Evolutionary conservation across 106 monocot genomes (phyloP), one percentile per base, ranked within the genome.

Genomic region (Gastrodia elata): DNA sequence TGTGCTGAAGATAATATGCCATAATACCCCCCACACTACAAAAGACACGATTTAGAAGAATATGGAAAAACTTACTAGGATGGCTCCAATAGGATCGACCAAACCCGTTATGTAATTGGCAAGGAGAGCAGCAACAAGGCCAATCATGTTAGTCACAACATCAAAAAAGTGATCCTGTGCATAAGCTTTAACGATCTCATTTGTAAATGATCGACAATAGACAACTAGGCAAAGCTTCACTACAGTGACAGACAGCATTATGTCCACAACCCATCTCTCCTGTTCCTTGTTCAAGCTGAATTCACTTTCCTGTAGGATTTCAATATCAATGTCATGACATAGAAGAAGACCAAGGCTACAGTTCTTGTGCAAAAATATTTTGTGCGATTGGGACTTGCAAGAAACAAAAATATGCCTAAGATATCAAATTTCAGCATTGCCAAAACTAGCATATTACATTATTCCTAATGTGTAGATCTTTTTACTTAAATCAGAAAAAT

Each of bases 81-180:
- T 93, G 26, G 97, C 97, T 56, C 97, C 97, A 64, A 88, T 84
- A 57, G 97, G 97, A 52, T 98, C 97, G 9, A 98, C 91, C 97
- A 93, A 98, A 55, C 57, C 74, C n/a, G 65, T 71, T 2, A 84
- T 30, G 73, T 97, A 97, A 68, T 86, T 92, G 48, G 97, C 92
- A 27, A 98, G 90, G 33, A 98, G 81, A 38, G 97, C 93, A 61
- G 97, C 91, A 0, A 87, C 82, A 35, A 98, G 90, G 27, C 97
- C 97, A 35, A 98, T 90, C 22, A 83, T 37, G 79, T 93, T 98
- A 44, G 97, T 98, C 33, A 98, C 75, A n/a, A 98, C 97, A 83
- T 98, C 97, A 56, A 98, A 98, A 42, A 98, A 93, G 69, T 98
- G 97, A 49, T 98, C 97, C 46, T 98, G 93, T 11, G 97, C 90